Evolutionary conservation across 228 moss, liverwort and hornwort species (phyloP), one percentile per base, ranked within the genome.

Genomic region (Sphagnum fallax): DNA sequence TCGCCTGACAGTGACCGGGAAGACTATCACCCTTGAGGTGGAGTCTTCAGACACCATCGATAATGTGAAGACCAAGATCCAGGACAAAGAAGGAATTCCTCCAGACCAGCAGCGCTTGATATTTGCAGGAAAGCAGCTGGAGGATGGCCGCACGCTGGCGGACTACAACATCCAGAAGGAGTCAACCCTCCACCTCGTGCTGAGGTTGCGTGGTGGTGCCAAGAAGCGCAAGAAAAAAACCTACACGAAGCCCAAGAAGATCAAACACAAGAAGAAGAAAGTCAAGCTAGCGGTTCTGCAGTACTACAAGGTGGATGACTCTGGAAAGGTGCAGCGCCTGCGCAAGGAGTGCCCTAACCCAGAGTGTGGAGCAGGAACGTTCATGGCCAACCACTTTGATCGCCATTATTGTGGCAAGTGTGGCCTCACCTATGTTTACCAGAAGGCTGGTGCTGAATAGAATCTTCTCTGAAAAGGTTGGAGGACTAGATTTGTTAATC

Each of bases 1-100:
- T 47, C 16, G 5, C 15, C 47, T 49, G 14, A 48, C 68, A 68
- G 68, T 77, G 60, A 77, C 77, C 4, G 77, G 77, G 10, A 75
- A 80, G 65, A 80, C 75, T 55, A 75, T 80, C 75, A 72, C 79
- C 47, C 68, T 80, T 0, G 79, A 80, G 72, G 75, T 79, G 51
- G 79, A 75, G 67, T 71, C 70, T 61, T 74, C 78, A 0, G 78
- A 78, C 66, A 78, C 77, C 6, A 78, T 78, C 60, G 73, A 73
- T 60, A 73, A 69, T 47, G 69, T 78, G n/a, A 78, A 77, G 69
- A 61, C 65, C 0, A 78, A 78, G 65, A 78, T 78, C 8, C 77
- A 79, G 75, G 75, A 79, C 18, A 79, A 75, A 71, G 74, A 75
- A 51, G 75, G 75, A 0, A 71, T 78, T 50, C 78, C 74, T 13